These are phyloP conservation scores for Aspergillus bertholletiae DNA, from an alignment of 495 filamentous ascomycete genomes.

Conservation along the genomic window DNA sequence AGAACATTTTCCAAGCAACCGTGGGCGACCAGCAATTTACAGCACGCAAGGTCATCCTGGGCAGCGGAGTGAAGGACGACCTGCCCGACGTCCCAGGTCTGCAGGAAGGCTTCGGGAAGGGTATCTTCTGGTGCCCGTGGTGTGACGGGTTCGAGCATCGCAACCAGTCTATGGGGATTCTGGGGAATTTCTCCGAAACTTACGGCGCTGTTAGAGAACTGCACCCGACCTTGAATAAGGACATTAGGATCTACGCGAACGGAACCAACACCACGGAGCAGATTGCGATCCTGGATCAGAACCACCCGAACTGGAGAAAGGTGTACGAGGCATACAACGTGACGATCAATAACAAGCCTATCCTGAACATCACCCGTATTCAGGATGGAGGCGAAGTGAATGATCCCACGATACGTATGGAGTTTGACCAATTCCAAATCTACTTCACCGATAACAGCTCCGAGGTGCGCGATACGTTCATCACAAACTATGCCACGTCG, in stretches of 20 bases:
- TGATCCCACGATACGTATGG: not conserved
- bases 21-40: conserved; percentile 5
- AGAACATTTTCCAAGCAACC: conserved; percentile 8
- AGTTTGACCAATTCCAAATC: not conserved
- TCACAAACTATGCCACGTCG: not conserved
- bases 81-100: conserved; percentile 38
- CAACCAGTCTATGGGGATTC: conserved; percentile 36
- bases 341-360: not conserved
- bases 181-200: conserved; percentile 26
- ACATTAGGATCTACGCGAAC: conserved; percentile 32
- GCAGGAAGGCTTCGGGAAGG: conserved; percentile 39
- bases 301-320: not conserved
- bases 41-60: conserved; percentile 35
- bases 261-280: conserved; percentile 1
- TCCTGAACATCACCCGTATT: not conserved
- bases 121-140: conserved; percentile 50
- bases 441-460: not conserved
- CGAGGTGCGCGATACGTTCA: not conserved
- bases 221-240: conserved; percentile 26
- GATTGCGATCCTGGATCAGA: not conserved
- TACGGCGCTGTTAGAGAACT: conserved; percentile 7
- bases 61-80: conserved; percentile 43
- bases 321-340: not conserved
- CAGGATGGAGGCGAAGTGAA: not conserved
- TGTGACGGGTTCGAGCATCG: conserved; percentile 47